phyloP scores from a whole-genome alignment of 352 stramenopile species.

The Paralagenidium karlingii region DNA sequence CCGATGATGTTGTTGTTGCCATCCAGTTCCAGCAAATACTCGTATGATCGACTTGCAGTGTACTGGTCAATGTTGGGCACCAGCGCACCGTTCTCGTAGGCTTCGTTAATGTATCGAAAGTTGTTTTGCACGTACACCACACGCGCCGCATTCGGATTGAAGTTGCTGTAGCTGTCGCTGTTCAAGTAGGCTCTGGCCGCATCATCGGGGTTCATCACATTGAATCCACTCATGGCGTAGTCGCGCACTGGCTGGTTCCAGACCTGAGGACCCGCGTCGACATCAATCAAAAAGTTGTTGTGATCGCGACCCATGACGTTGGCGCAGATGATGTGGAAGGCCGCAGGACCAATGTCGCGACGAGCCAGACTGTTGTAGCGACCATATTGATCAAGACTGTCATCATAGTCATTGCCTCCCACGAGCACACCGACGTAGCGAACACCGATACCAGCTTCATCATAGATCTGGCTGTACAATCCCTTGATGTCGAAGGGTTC shows the following conservation, averaged over 20 bases:
- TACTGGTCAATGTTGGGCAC: conserved; percentile 4
- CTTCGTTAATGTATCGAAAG: not conserved
- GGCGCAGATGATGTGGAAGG: conserved; percentile 24
- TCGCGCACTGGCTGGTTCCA: conserved; percentile 50
- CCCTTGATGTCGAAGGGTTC: conserved; percentile 31
- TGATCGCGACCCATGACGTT: conserved; percentile 30
- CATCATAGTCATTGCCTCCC: conserved; percentile 6
- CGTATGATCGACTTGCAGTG: conserved; percentile 4
- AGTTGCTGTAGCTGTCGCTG: conserved; percentile 16
- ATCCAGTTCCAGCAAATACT: conserved; percentile 9
- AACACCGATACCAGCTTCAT: conserved; percentile 10
- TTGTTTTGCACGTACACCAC: conserved; percentile 16
- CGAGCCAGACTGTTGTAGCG: conserved; percentile 8
- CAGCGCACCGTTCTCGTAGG: conserved; percentile 30
- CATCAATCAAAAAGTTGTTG: conserved; percentile 23
- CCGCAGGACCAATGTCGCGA: conserved; percentile 10
- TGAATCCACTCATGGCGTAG: conserved; percentile 8
- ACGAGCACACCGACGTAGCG: conserved; percentile 21
- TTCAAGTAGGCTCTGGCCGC: conserved; percentile 23
- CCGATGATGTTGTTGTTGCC: conserved; percentile 4
- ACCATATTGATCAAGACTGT: conserved; percentile 5
- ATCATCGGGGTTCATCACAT: conserved; percentile 1
- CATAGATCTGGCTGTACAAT: conserved; percentile 22
- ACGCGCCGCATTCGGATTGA: conserved; percentile 11
- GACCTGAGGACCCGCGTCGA: conserved; percentile 16